phyloP scores from a whole-genome alignment of 192 early-diverging fungal genomes.

The Helicostylum pulchrum region DNA sequence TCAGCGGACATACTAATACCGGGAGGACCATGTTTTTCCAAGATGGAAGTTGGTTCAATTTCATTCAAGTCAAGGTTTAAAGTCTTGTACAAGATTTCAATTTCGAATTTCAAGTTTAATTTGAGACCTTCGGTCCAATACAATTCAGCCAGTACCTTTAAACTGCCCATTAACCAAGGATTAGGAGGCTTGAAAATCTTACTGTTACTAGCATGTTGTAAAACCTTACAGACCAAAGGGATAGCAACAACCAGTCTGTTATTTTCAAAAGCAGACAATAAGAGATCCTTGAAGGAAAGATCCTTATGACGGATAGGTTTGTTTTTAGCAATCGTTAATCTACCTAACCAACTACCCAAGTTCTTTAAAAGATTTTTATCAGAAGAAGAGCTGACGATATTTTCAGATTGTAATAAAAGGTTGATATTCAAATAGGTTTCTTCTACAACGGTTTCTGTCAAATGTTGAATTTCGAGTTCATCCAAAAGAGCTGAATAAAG shows the following conservation, averaged over 20 bases:
- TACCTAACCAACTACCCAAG: slow-evolving; percentile 94
- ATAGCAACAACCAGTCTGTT: slow-evolving; percentile 89
- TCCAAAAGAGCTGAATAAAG: slow-evolving; percentile 85
- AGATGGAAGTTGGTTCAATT: slow-evolving; percentile 61
- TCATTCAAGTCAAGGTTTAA: slow-evolving; percentile 80
- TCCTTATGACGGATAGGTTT: slow-evolving; percentile 94
- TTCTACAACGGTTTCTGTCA: slow-evolving; percentile 72
- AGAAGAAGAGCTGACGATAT: slow-evolving; percentile 77
- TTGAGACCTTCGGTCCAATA: slow-evolving; percentile 91
- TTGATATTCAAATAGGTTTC: slow-evolving; percentile 88
- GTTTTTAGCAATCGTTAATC: slow-evolving; percentile 87
- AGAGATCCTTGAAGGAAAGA: slow-evolving; percentile 89
- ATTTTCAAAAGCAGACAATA: slow-evolving; percentile 87
- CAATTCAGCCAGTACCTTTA: slow-evolving; percentile 87
- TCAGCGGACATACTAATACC: slow-evolving; percentile 25
- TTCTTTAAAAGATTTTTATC: slow-evolving; percentile 91
- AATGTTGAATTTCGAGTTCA: slow-evolving; percentile 56
- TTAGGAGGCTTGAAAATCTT: slow-evolving; percentile 93
- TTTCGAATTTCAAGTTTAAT: slow-evolving; percentile 94
- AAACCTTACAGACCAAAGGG: slow-evolving; percentile 95
- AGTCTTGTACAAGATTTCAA: slow-evolving; percentile 96
- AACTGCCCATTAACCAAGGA: slow-evolving; percentile 97
- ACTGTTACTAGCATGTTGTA: slow-evolving; percentile 82
- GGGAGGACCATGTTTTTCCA: slow-evolving; percentile 58
- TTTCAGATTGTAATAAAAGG: slow-evolving; percentile 85